These are phyloP conservation scores for Saturnispora zaruensis DNA, from an alignment of 805 yeast species.

Conservation along the genomic window DNA sequence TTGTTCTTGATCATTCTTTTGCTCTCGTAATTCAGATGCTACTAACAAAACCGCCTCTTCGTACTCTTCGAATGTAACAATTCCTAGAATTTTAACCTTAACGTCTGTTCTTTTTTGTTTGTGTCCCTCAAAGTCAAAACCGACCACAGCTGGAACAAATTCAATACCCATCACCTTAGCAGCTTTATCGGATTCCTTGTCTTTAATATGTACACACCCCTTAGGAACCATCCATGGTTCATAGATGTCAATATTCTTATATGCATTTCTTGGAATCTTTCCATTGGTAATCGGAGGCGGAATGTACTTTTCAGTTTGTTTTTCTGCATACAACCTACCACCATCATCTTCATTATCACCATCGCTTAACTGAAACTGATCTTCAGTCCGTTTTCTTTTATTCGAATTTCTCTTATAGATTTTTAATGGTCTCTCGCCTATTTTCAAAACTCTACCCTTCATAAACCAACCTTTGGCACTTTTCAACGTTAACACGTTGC, in stretches of 20 bases:
- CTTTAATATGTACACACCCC: conserved; percentile 57
- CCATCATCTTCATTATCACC: conserved; percentile 45
- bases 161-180: conserved; percentile 65
- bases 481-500: conserved; percentile 52
- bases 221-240: conserved; percentile 73
- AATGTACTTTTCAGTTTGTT: conserved; percentile 62
- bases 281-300: conserved; percentile 68
- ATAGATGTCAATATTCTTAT: conserved; percentile 78
- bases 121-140: conserved; percentile 56
- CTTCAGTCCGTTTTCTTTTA: conserved; percentile 16
- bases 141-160: conserved; percentile 79
- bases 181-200: conserved; percentile 54
- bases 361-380: conserved; percentile 21
- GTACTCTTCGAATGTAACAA: conserved; percentile 58
- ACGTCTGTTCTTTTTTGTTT: conserved; percentile 30
- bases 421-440: conserved; percentile 62
- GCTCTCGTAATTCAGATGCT: conserved; percentile 39
- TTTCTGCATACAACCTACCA: conserved; percentile 59
- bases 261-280: conserved; percentile 62
- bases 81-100: conserved; percentile 64
- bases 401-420: conserved; percentile 22
- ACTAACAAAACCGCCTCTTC: conserved; percentile 52
- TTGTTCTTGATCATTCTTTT: conserved; percentile 38
- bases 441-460: conserved; percentile 63
- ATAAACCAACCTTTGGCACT: conserved; percentile 85